A percentile compares a stretch with the other conserved stretches of the same genome.
These are phyloP conservation scores for Tetrapisispora iriomotensis DNA, from an alignment of 805 yeast species.

Conservation along the genomic window DNA sequence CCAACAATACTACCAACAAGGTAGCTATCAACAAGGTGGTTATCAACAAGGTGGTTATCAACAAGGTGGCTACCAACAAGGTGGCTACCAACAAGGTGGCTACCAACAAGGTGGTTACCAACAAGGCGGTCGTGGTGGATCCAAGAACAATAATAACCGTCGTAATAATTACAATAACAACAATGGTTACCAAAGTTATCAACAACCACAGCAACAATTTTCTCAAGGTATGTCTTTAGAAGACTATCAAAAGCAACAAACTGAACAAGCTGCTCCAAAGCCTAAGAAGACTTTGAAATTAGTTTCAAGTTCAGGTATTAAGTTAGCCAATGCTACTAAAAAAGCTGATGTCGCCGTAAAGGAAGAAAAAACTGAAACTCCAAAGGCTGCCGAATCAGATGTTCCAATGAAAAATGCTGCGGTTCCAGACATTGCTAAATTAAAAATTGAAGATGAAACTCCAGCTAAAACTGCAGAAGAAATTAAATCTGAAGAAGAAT, in stretches of 20 bases:
- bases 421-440: slow-evolving; percentile 24
- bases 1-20: slow-evolving; percentile 6
- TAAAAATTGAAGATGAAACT: slow-evolving; percentile 24
- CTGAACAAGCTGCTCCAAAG: slow-evolving; percentile 31
- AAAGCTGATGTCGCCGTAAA: slow-evolving; percentile 25
- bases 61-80: slow-evolving; percentile 20
- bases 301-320: slow-evolving; percentile 55
- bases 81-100: slow-evolving; percentile 20
- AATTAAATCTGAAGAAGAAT: slow-evolving; percentile 12
- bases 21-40: slow-evolving; percentile 8
- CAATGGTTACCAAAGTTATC: slow-evolving; percentile 15
- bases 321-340: slow-evolving; percentile 46
- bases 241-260: slow-evolving; percentile 47
- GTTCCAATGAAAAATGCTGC: slow-evolving; percentile 13
- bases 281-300: slow-evolving; percentile 63
- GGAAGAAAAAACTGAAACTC: slow-evolving; percentile 24
- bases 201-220: slow-evolving; percentile 23
- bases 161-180: slow-evolving; percentile 2
- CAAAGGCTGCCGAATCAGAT: slow-evolving; percentile 16
- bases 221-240: slow-evolving; percentile 66
- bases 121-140: slow-evolving; percentile 23
- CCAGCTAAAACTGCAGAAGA: slow-evolving; percentile 35
- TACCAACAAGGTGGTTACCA: slow-evolving; percentile 21
- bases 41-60: slow-evolving; percentile 13
- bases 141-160: slow-evolving; percentile 12